Percentiles rank a stretch among this genome's conserved stretches.
phyloP scores from a whole-genome alignment of 768 basidiomycete genomes.

The Trametopsis cervina region DNA sequence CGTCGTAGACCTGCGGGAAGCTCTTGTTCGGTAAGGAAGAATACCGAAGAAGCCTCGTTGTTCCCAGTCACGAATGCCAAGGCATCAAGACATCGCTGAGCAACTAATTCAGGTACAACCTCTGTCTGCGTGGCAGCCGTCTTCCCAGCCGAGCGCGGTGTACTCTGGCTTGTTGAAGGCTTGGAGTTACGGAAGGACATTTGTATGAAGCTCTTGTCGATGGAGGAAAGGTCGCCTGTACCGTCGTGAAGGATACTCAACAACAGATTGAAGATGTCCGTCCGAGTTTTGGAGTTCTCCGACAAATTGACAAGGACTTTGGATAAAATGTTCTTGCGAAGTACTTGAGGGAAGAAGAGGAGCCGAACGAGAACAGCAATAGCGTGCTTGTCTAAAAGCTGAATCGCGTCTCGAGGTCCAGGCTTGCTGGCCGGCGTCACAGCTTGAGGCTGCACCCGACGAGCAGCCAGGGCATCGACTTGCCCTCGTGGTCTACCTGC shows the following conservation, averaged over 20 bases:
- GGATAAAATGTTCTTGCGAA: conserved; percentile 79
- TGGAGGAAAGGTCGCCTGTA: conserved; percentile 82
- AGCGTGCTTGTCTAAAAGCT: conserved; percentile 85
- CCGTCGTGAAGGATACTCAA: conserved; percentile 95
- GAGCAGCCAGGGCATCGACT: conserved; percentile 5
- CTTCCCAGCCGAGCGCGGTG: conserved; percentile 52
- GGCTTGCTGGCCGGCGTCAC: conserved; percentile 38
- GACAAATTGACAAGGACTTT: conserved; percentile 92
- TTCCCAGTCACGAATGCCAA: conserved; percentile 80
- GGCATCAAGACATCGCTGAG: conserved; percentile 90
- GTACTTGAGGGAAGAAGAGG: conserved; percentile 92
- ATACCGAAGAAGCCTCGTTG: conserved; percentile 80
- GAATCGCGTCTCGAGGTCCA: conserved; percentile 76
- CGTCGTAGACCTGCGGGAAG: conserved; percentile 72
- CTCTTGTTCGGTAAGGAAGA: conserved; percentile 96
- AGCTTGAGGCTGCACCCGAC: conserved; percentile 13
- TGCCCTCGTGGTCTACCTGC: conserved; percentile 9
- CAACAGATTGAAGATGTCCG: conserved; percentile 89
- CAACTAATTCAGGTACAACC: conserved; percentile 85
- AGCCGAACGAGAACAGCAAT: conserved; percentile 86
- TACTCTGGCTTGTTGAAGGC: conserved; percentile 28
- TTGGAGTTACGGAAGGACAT: conserved; percentile 71
- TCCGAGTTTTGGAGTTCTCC: conserved; percentile 88
- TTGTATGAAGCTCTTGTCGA: conserved; percentile 91
- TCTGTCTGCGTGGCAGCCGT: conserved; percentile 58